phyloP scores from a whole-genome alignment of 2,329 filamentous ascomycete species.

The Claviceps spartinae region DNA sequence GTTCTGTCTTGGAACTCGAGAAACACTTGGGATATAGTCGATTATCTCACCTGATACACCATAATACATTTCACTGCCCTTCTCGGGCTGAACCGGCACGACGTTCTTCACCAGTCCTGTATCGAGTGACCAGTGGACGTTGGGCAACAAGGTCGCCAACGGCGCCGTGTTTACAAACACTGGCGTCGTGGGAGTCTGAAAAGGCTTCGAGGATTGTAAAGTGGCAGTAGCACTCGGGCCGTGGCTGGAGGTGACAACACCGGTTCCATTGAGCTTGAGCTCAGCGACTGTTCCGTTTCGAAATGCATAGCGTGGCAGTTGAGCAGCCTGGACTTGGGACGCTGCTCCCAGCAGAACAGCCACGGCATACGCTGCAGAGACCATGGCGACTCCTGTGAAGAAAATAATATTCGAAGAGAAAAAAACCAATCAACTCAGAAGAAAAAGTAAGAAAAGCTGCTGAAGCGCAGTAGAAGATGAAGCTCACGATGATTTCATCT shows the following conservation, averaged over 20 bases:
- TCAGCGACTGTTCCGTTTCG: not conserved
- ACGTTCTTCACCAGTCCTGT: constrained; percentile 12
- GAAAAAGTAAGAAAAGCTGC: not conserved
- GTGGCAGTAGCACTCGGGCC: not conserved
- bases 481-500: no score
- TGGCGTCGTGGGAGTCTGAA: not conserved
- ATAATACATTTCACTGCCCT: constrained; percentile 14
- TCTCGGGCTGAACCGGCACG: constrained; percentile 10
- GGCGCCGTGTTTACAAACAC: constrained; percentile 1
- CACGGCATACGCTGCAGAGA: not conserved
- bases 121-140: constrained; percentile 14
- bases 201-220: not conserved
- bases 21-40: no score
- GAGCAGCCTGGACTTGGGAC: not conserved
- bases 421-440: not conserved
- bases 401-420: not conserved
- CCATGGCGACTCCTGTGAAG: not conserved
- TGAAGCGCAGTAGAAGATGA: not conserved
- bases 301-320: not conserved
- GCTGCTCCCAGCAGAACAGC: constrained; percentile 4
- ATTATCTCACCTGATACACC: constrained; percentile 8
- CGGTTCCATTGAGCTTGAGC: not conserved
- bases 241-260: not conserved
- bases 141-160: constrained; percentile 3
- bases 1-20: no score